A percentile compares a stretch with the other conserved stretches of the same genome.
These are phyloP conservation scores for Mycena maculata DNA, from an alignment of 768 basidiomycete genomes.

Conservation along the genomic window DNA sequence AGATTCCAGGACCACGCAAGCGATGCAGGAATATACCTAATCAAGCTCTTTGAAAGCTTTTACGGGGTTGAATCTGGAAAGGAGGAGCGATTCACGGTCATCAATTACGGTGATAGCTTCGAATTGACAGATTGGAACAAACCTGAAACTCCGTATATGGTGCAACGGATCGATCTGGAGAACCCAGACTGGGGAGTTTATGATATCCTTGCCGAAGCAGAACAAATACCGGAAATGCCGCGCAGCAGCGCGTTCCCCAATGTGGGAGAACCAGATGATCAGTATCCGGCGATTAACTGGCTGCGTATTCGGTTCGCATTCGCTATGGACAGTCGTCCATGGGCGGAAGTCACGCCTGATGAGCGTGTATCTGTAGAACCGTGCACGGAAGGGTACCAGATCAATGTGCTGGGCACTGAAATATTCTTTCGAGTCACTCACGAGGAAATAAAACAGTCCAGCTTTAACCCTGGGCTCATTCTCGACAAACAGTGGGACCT, in stretches of 20 bases:
- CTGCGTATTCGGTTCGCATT: not conserved
- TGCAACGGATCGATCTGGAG: not conserved
- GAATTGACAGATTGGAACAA: conserved; percentile 20
- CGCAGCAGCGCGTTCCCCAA: too few relatives aligned
- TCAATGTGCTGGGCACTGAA: not conserved
- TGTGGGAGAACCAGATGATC: not conserved
- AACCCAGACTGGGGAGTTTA: not conserved
- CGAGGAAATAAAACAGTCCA: not conserved
- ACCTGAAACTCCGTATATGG: conserved; percentile 2
- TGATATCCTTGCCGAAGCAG: not conserved
- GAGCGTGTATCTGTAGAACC: conserved; percentile 5
- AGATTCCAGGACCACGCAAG: not conserved
- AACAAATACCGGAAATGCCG: not conserved
- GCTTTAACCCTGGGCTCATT: not conserved
- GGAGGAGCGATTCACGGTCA: conserved; percentile 17
- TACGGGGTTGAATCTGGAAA: not conserved
- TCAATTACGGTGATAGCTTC: conserved; percentile 15
- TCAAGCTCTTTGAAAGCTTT: conserved; percentile 3
- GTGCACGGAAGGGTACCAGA: not conserved
- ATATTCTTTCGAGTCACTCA: conserved; percentile 2
- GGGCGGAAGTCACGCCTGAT: not conserved
- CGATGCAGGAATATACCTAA: conserved; percentile 9
- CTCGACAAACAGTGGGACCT: conserved; percentile 11
- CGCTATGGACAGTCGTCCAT: conserved; percentile 5
- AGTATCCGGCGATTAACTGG: not conserved